These are phyloP conservation scores for Lentithecium fluviatile DNA, from an alignment of 495 filamentous ascomycete species.

Conservation along the genomic window DNA sequence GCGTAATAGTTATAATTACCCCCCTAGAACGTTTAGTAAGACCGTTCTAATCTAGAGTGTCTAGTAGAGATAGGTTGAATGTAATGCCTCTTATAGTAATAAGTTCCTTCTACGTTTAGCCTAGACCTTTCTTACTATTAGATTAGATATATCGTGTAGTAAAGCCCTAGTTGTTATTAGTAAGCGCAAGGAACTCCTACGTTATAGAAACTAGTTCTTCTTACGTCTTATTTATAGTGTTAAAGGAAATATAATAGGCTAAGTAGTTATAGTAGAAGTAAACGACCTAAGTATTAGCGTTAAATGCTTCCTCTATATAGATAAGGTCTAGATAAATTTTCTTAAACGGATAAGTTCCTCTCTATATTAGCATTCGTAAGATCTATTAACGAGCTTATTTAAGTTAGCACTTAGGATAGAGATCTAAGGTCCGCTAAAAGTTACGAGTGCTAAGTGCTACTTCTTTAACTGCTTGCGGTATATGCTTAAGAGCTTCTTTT, in stretches of 20 bases:
- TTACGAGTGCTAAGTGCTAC: background rate
- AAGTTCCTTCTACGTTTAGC: background rate
- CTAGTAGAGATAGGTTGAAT: conserved; percentile 5
- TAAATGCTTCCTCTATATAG: conserved; percentile 18
- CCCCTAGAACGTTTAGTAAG: conserved; percentile 4
- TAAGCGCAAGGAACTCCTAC: conserved; percentile 9
- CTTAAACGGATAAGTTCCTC: conserved; percentile 17
- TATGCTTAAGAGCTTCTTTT: conserved; percentile 7
- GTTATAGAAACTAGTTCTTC: conserved; percentile 3
- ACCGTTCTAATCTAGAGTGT: conserved; percentile 8
- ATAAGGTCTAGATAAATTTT: conserved; percentile 28
- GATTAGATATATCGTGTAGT: conserved; percentile 1
- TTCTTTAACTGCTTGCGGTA: conserved; percentile 5
- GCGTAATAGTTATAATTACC: conserved; percentile 15
- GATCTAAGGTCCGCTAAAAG: conserved; percentile 3
- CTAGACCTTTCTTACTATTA: background rate
- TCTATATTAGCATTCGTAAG: background rate
- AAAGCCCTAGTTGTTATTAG: conserved; percentile 9
- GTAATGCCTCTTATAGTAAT: background rate
- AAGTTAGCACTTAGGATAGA: conserved; percentile 9
- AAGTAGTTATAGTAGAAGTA: conserved; percentile 19
- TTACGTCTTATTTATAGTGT: conserved; percentile 13
- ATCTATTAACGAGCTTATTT: background rate
- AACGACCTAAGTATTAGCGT: conserved; percentile 6
- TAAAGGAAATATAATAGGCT: conserved; percentile 14